Conservation (phyloP, 2,329 filamentous ascomycete species). For the Fusarium temperatum region DNA sequence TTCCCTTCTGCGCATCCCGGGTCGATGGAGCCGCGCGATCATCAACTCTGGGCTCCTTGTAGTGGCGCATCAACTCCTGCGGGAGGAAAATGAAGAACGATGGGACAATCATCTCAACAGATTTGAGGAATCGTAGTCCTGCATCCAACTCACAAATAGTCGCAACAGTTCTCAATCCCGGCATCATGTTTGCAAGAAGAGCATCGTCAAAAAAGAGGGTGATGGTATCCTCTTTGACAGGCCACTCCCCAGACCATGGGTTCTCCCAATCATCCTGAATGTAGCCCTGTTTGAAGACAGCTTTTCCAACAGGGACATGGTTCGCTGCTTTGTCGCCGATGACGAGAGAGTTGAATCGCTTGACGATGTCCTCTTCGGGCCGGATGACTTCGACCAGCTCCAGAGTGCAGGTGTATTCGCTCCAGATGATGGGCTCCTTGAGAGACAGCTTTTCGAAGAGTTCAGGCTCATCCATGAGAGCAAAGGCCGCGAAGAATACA, state of each 20-base stretch:
- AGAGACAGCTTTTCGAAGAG: constrained; percentile 43
- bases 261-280: constrained; percentile 61
- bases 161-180: constrained; percentile 71
- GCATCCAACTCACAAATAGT: constrained; percentile 67
- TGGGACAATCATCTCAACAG: constrained; percentile 62
- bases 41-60: constrained; percentile 63
- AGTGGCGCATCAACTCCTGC: constrained; percentile 75
- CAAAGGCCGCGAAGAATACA: constrained; percentile 56
- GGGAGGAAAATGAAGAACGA: constrained; percentile 72
- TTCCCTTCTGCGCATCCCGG: constrained; percentile 44
- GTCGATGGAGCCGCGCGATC: constrained; percentile 58
- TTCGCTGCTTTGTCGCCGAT: constrained; percentile 46
- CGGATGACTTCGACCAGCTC: constrained; percentile 65
- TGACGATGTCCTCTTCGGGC: constrained; percentile 52
- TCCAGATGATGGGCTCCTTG: constrained; percentile 47
- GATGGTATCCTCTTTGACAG: constrained; percentile 28
- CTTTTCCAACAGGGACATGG: constrained; percentile 55
- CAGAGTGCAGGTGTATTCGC: constrained; percentile 64
- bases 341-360: constrained; percentile 55
- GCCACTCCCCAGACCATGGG: constrained; percentile 21
- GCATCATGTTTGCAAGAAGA: constrained; percentile 60
- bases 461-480: constrained; percentile 48
- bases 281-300: constrained; percentile 54
- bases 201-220: constrained; percentile 75
- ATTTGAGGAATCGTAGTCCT: constrained; percentile 72